A percentile compares a stretch with the other conserved stretches of the same genome.
Conservation (phyloP, 495 filamentous ascomycete species). For the Hypoxylon lienhwacheense region DNA sequence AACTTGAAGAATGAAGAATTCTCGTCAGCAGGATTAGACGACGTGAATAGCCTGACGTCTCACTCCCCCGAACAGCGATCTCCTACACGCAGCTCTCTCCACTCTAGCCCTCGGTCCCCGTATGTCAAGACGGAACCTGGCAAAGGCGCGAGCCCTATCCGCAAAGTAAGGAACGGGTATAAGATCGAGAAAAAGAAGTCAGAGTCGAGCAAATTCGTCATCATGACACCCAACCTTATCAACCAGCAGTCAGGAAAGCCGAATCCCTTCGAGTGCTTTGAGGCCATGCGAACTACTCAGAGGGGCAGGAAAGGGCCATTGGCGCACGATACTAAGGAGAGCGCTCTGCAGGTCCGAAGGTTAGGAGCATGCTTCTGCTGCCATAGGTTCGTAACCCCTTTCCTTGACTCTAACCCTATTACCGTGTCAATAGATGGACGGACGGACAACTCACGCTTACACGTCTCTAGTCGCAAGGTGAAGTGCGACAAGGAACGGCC, state of each 20-base stretch:
- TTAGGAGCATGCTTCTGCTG: constrained; percentile 55
- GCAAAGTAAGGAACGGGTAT: constrained; percentile 38
- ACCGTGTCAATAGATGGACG: constrained; percentile 16
- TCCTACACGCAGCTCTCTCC: constrained; percentile 32
- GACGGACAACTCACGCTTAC: constrained; percentile 10
- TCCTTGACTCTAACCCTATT: constrained; percentile 6
- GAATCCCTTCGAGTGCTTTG: constrained; percentile 53
- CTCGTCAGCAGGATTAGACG: constrained; percentile 44
- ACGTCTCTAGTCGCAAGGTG: constrained; percentile 41
- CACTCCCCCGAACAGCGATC: constrained; percentile 39
- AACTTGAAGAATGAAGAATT: constrained; percentile 38
- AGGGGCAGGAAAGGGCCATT: constrained; percentile 52
- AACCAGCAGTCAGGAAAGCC: constrained; percentile 45
- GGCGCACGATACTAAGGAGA: constrained; percentile 50
- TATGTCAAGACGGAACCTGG: constrained; percentile 38
- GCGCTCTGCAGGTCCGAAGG: constrained; percentile 50
- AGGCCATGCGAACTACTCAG: constrained; percentile 48
- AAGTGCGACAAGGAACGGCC: constrained; percentile 51
- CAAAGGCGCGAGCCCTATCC: constrained; percentile 38
- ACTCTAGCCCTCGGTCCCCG: constrained; percentile 39
- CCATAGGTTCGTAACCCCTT: constrained; percentile 41
- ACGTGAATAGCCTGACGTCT: constrained; percentile 35
- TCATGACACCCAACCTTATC: constrained; percentile 52
- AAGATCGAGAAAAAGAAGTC: constrained; percentile 45
- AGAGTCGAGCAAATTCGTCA: constrained; percentile 47